Base-by-base conservation (phyloP, 306 rosid species). In the Aeschynomene evenia region DNA sequence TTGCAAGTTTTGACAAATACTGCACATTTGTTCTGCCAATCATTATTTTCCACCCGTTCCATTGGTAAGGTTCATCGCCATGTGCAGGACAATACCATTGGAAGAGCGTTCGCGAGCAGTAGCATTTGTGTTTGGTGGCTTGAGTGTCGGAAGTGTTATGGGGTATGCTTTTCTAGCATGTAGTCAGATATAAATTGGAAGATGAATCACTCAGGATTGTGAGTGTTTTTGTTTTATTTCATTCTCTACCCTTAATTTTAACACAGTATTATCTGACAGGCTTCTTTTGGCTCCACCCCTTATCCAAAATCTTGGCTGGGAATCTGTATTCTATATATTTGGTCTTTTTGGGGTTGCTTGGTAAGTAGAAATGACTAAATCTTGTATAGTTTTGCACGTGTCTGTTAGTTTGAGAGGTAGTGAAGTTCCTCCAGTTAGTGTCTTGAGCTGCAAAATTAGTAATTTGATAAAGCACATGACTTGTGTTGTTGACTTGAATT, bases 91-190 rank as follows among this genome's bases (percentile, higher is more conserved):
- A 54, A 94, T 91, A 81, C 96, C 99, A 72, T 70, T 89, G 85
- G 91, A 87, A 71, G 99, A 94, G 83, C 99, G 99, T 50, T 94
- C 99, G 33, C 86, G 99, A 20, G 99, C 99, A 67, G 99, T 94
- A 34, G 96, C 89, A 50, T 87, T 94, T 84, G 99, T 94, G 65
- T 94, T 88, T 66, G 99, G 99, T 67, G 99, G 99, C 59, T 80
- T 94, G 85, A 91, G 99, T 70, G 92, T 91, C 43, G 99, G 99
- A 86, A 94, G 99, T 71, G 99, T 94, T 81, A 40, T 79, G 61
- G 99, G 99, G 99, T 94, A 87, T 67, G 85, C 67, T 67, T 67
- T 55, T 64, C 20, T 64, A 9, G 53, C 69, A 45, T 70, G 28
- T 34, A 50, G 68, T 46, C 28, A 20, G 16, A 65, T 65, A 19